Evolutionary conservation across 768 basidiomycete species (phyloP).

Genomic region (Trametes sanguinea): DNA sequence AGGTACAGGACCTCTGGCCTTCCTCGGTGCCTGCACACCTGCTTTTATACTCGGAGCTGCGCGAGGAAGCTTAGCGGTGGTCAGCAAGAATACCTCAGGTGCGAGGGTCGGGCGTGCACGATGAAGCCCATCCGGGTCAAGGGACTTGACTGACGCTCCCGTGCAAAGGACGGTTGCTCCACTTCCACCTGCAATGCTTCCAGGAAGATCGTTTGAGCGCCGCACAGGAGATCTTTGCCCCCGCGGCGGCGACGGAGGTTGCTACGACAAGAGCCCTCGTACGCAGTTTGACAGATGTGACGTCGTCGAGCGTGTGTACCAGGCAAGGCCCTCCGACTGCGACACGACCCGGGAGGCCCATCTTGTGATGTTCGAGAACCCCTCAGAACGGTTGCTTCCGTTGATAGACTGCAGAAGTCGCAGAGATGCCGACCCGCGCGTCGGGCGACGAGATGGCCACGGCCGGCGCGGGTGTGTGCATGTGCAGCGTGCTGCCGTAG

Average conservation of each 20-base stretch:
- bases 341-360: too few relatives aligned
- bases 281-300: constrained; percentile 5
- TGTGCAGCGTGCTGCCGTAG: neutral
- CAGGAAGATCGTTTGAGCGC: neutral
- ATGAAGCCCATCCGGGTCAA: constrained; percentile 1
- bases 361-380: constrained; percentile 5
- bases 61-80: too few relatives aligned
- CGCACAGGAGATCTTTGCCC: neutral
- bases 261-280: neutral
- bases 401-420: neutral
- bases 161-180: neutral
- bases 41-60: constrained; percentile 3
- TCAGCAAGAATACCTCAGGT: neutral
- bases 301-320: neutral
- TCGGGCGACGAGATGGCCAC: neutral
- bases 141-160: neutral
- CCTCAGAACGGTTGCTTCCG: neutral
- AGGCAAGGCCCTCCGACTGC: neutral
- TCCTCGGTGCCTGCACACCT: neutral
- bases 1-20: neutral
- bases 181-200: constrained; percentile 6
- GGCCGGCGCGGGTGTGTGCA: neutral
- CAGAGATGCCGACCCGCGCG: neutral
- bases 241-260: neutral
- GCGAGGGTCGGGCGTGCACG: neutral